Percentiles rank a stretch among this genome's conserved stretches.
These are phyloP conservation scores for Quercus lobata DNA, from an alignment of 331 rosid genomes.

Conservation along the genomic window DNA sequence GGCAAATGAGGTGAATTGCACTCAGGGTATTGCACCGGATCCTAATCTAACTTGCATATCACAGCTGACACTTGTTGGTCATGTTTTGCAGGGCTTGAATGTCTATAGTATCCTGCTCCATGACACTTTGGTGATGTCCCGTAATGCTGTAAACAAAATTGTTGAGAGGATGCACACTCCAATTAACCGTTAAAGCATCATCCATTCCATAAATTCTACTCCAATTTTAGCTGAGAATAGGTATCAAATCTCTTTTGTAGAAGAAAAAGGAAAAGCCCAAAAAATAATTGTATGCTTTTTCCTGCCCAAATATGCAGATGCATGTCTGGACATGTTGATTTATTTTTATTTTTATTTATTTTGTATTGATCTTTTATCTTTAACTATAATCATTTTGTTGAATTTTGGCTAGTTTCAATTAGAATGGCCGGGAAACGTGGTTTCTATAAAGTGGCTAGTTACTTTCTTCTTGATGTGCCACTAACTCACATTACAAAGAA, in stretches of 20 bases:
- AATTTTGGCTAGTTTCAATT: neutral
- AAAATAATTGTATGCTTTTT: neutral
- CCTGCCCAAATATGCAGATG: neutral
- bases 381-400: neutral
- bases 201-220: neutral
- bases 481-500: neutral
- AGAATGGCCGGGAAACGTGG: neutral
- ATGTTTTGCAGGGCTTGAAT: conserved; percentile 80
- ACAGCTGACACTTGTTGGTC: conserved; percentile 5
- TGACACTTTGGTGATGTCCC: conserved; percentile 85
- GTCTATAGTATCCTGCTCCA: conserved; percentile 86
- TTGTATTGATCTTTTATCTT: neutral
- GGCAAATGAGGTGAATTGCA: no score
- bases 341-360: neutral
- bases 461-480: neutral
- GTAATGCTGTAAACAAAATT: conserved; percentile 72
- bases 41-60: neutral
- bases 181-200: conserved; percentile 55
- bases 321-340: neutral
- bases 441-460: no score
- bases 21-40: no score
- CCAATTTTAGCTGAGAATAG: conserved; percentile 8
- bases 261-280: neutral
- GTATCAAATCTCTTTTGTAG: conserved; percentile 9
- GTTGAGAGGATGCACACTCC: conserved; percentile 90